Percentiles rank a stretch among this genome's conserved stretches.
Evolutionary conservation across 441 rosid species (phyloP).

Genomic region (Erodium moschatum): DNA sequence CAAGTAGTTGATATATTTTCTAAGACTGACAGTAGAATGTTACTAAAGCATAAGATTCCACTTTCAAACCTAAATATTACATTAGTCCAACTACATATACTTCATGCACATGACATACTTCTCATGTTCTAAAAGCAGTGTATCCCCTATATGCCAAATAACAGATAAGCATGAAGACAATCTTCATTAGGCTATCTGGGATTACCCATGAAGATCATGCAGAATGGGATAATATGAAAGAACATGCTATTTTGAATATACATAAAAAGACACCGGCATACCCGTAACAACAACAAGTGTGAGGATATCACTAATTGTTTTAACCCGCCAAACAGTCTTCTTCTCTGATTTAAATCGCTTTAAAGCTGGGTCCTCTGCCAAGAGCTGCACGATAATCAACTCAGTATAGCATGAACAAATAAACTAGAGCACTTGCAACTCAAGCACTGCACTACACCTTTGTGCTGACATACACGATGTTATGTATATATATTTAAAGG

Average conservation of each 20-base stretch:
- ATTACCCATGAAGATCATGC: not conserved
- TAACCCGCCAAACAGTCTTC: not conserved
- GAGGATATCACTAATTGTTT: not conserved
- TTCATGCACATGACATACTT: not conserved
- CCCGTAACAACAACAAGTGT: slow-evolving; percentile 1
- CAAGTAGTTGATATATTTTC: too few species aligned
- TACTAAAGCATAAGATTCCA: not conserved
- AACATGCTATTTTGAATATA: not conserved
- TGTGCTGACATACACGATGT: not conserved
- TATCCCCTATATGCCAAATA: not conserved
- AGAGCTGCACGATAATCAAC: slow-evolving; percentile 2
- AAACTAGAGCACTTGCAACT: not conserved
- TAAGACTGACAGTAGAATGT: too few species aligned
- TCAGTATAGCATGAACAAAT: not conserved
- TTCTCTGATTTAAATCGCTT: slow-evolving; percentile 6
- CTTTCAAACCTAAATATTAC: not conserved
- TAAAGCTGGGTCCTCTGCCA: slow-evolving; percentile 6
- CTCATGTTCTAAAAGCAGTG: not conserved
- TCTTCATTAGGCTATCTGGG: not conserved
- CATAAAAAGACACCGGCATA: not conserved
- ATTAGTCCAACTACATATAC: not conserved
- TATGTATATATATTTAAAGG: not conserved
- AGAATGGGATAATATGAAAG: not conserved
- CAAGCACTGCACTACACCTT: not conserved
- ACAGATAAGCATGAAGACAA: not conserved